Conservation (phyloP, 306 rosid species). For the Luffa aegyptiaca region DNA sequence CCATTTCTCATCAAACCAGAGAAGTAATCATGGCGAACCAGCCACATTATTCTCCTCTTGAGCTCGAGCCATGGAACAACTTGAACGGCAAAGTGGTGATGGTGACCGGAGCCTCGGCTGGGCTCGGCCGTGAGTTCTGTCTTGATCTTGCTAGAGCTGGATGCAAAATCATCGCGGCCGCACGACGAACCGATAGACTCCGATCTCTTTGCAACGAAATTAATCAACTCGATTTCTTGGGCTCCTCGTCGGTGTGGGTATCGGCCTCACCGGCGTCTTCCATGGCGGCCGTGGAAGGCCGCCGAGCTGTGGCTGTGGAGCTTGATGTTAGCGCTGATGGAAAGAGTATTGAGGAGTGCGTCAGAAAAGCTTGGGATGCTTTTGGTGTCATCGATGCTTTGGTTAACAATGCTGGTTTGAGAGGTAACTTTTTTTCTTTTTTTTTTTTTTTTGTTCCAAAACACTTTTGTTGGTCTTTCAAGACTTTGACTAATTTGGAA, state of each 20-base stretch:
- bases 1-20: no score
- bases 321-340: conserved; percentile 47
- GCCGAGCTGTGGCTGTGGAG: conserved; percentile 45
- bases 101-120: conserved; percentile 85
- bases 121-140: conserved; percentile 59
- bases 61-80: conserved; percentile 42
- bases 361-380: conserved; percentile 58
- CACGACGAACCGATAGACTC: conserved; percentile 54
- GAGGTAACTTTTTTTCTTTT: conserved; percentile 31
- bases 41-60: not conserved
- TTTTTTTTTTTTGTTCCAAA: no score
- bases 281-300: not conserved
- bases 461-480: no score
- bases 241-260: not conserved
- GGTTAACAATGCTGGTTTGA: conserved; percentile 59
- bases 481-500: no score
- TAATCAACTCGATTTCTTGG: conserved; percentile 6
- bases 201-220: conserved; percentile 36
- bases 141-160: conserved; percentile 57
- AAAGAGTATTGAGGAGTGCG: conserved; percentile 24
- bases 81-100: conserved; percentile 60
- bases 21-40: conserved; percentile 25
- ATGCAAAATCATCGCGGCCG: conserved; percentile 48
- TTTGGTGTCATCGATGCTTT: conserved; percentile 61
- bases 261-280: not conserved